Base-by-base conservation (phyloP, 2,329 filamentous ascomycete genomes). In the Verticillium isaacii region DNA sequence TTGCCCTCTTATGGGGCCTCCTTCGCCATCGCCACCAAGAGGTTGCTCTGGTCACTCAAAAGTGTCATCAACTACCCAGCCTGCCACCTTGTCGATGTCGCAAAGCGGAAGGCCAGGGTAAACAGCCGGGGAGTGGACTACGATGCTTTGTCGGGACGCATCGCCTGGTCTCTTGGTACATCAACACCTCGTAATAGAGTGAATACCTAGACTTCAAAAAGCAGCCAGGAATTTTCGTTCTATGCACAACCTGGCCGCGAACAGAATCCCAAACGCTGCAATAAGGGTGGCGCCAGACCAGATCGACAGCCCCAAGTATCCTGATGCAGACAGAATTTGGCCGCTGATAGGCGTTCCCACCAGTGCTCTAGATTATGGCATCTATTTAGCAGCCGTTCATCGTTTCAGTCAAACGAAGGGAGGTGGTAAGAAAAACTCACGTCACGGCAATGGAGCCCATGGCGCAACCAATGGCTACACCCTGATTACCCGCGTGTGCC, bases 261-360 rank as follows among this genome's bases (percentile, higher is more conserved):
- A 23, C 14, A 74, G 61, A 2, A 75, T 62, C 0, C 68, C 11
- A 9, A 68, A 68, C 2, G 75, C 76, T 0, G 71, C 54, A 0
- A 77, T 32, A 5, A 79, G 65, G 9, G 37, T 75, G 63, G 66
- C 72, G n/a, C 71, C 72, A 2, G 69, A 71, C 64, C 67, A 80
- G 32, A 78, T 69, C 0, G 77, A 78, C 5, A 80, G 62, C 0
- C 75, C 68, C 5, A 79, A 65, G 58, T 78, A 80, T 11, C 77
- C 75, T 14, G 74, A 75, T n/a, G 69, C 69, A 17, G 50, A 58
- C 0, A 75, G 66, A 1, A 80, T 68, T 17, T 73, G 70, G 0
- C 78, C 78, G 34, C 75, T 76, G 7, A 80, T 78, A 0, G 77
- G 78, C 1, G 76, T 70, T 11, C 77, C 75, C 5, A 76, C 72